Percentiles rank a stretch among this genome's conserved stretches.
Conservation (phyloP, 2,329 filamentous ascomycete species). For the Fusarium zealandicum region DNA sequence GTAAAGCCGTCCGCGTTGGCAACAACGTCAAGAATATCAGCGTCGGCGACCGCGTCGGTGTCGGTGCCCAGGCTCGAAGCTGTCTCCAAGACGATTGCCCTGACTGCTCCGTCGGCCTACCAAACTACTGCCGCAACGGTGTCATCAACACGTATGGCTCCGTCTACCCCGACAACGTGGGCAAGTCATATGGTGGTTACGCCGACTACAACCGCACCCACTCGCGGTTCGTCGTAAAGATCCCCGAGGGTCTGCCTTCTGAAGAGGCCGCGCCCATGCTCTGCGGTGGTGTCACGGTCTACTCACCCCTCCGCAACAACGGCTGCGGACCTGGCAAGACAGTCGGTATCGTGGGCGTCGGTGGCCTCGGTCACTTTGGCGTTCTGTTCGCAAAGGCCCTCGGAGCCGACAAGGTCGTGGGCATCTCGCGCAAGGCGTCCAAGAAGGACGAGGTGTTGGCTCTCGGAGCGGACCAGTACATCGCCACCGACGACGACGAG, state of each 20-base stretch:
- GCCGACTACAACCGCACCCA: constrained; percentile 44
- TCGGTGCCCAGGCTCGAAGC: constrained; percentile 65
- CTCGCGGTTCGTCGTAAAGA: constrained; percentile 56
- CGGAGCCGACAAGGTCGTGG: constrained; percentile 65
- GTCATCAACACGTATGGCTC: constrained; percentile 61
- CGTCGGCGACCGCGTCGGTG: constrained; percentile 68
- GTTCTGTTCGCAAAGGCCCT: constrained; percentile 72
- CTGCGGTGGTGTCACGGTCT: constrained; percentile 74
- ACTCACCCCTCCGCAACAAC: constrained; percentile 65
- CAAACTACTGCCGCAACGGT: constrained; percentile 50
- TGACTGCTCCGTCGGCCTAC: constrained; percentile 50
- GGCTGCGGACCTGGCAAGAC: constrained; percentile 70
- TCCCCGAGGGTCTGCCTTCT: constrained; percentile 50
- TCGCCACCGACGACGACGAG: constrained; percentile 53
- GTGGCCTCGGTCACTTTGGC: constrained; percentile 73
- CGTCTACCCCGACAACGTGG: constrained; percentile 55
- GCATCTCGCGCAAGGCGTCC: constrained; percentile 59
- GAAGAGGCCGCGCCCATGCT: constrained; percentile 66
- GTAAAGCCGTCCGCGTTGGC: constrained; percentile 62
- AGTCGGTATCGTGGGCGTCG: constrained; percentile 72
- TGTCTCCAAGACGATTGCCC: constrained; percentile 56
- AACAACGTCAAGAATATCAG: constrained; percentile 56
- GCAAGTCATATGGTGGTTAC: constrained; percentile 56
- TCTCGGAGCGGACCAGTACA: constrained; percentile 62
- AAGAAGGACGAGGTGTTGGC: constrained; percentile 63